Conservation (phyloP, 805 yeast species). For the Kluyveromyces aestuarii region DNA sequence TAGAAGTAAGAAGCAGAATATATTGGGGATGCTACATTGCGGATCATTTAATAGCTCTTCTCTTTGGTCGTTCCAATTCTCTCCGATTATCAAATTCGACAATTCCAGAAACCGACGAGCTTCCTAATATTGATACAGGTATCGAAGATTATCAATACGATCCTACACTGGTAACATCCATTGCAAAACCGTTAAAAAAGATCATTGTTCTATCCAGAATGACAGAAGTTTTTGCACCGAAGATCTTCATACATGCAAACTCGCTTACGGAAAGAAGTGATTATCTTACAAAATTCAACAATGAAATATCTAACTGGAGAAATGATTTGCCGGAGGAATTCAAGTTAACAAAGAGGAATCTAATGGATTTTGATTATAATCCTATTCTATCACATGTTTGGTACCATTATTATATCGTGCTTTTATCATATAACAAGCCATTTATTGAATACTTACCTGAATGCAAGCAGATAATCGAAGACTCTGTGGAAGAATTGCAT, state of each 20-base stretch:
- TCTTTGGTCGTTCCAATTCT: constrained; percentile 46
- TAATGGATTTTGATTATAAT: constrained; percentile 34
- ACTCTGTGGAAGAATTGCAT: constrained; percentile 19
- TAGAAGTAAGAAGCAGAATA: constrained; percentile 45
- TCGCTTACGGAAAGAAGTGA: constrained; percentile 29
- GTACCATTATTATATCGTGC: constrained; percentile 44
- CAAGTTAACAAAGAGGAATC: constrained; percentile 34
- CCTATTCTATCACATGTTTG: constrained; percentile 41
- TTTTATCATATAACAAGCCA: constrained; percentile 50
- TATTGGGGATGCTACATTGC: constrained; percentile 57
- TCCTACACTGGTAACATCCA: constrained; percentile 14
- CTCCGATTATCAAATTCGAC: constrained; percentile 47
- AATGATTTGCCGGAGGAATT: constrained; percentile 34
- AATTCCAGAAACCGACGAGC: constrained; percentile 44
- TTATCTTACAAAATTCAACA: constrained; percentile 33
- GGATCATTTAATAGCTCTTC: constrained; percentile 47
- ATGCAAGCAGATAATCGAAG: constrained; percentile 16
- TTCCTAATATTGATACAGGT: constrained; percentile 48
- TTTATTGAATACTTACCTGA: constrained; percentile 29
- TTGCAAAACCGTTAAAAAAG: constrained; percentile 28
- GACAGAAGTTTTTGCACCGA: constrained; percentile 23
- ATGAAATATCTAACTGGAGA: constrained; percentile 41
- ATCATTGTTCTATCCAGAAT: constrained; percentile 32
- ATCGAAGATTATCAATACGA: constrained; percentile 43
- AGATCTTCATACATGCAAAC: constrained; percentile 17